Percentiles rank a stretch among this genome's conserved stretches.
phyloP scores from a whole-genome alignment of 176 grass and related monocot genomes.

The Lolium perenne region DNA sequence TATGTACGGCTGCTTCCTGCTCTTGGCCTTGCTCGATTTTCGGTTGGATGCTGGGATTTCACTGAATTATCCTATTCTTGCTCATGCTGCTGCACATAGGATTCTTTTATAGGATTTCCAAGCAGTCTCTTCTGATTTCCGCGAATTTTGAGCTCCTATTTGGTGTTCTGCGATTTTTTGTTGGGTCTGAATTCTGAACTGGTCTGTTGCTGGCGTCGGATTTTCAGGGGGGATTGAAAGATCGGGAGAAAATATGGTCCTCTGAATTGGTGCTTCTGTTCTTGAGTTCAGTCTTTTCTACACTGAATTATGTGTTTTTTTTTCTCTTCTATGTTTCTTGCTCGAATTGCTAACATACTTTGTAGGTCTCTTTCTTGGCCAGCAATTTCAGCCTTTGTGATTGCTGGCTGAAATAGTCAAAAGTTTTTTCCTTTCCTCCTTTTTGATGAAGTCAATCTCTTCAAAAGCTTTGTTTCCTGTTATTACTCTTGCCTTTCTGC shows the following conservation, averaged over 20 bases:
- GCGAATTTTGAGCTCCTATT: slow-evolving; percentile 16
- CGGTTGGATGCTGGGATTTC: slow-evolving; percentile 5
- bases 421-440: slow-evolving; percentile 1
- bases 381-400: slow-evolving; percentile 26
- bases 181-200: not conserved
- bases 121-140: slow-evolving; percentile 10
- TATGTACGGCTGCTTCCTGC: not conserved
- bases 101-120: not conserved
- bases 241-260: slow-evolving; percentile 16
- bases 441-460: slow-evolving; percentile 34
- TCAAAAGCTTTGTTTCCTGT: slow-evolving; percentile 39
- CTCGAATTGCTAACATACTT: not conserved
- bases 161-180: slow-evolving; percentile 25
- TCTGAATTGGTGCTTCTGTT: slow-evolving; percentile 16
- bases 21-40: slow-evolving; percentile 2
- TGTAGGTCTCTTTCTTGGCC: not conserved
- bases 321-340: not conserved
- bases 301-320: slow-evolving; percentile 31
- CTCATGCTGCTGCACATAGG: not conserved
- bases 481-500: not conserved
- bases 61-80: slow-evolving; percentile 38
- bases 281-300: not conserved
- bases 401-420: slow-evolving; percentile 34
- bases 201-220: slow-evolving; percentile 6
- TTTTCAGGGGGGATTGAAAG: slow-evolving; percentile 39